A percentile compares a stretch with the other conserved stretches of the same genome.
phyloP scores from a whole-genome alignment of 225 moss, liverwort and hornwort species.

The Lunularia cruciata region DNA sequence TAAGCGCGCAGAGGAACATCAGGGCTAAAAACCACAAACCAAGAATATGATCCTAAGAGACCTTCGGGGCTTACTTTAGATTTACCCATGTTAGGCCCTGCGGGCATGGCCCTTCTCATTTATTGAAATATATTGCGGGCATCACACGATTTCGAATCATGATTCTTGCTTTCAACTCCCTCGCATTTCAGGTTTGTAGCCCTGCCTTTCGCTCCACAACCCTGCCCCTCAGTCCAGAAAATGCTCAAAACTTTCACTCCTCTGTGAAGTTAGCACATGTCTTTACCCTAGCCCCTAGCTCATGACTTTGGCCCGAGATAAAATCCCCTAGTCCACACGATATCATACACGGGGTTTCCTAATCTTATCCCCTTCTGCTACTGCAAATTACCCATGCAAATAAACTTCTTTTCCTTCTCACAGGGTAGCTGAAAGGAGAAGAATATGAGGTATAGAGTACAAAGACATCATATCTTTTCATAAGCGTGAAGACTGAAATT shows the following conservation, averaged over 20 bases:
- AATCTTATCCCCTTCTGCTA: too few species aligned
- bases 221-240: conserved; percentile 13
- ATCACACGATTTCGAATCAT: background rate
- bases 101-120: too few species aligned
- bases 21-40: background rate
- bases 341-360: too few species aligned
- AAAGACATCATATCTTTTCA: too few species aligned
- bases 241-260: background rate
- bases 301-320: background rate
- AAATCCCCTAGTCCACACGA: too few species aligned
- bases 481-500: too few species aligned
- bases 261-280: background rate
- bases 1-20: background rate
- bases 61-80: background rate
- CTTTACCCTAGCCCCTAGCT: background rate
- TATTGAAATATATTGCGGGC: too few species aligned
- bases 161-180: conserved; percentile 8
- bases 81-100: conserved; percentile 8
- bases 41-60: background rate
- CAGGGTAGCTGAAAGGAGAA: too few species aligned
- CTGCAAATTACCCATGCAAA: too few species aligned
- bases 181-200: conserved; percentile 8
- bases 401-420: too few species aligned
- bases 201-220: background rate
- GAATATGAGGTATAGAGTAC: too few species aligned